These are phyloP conservation scores for Pleomassaria siparia DNA, from an alignment of 2,329 filamentous ascomycete genomes.

Conservation along the genomic window DNA sequence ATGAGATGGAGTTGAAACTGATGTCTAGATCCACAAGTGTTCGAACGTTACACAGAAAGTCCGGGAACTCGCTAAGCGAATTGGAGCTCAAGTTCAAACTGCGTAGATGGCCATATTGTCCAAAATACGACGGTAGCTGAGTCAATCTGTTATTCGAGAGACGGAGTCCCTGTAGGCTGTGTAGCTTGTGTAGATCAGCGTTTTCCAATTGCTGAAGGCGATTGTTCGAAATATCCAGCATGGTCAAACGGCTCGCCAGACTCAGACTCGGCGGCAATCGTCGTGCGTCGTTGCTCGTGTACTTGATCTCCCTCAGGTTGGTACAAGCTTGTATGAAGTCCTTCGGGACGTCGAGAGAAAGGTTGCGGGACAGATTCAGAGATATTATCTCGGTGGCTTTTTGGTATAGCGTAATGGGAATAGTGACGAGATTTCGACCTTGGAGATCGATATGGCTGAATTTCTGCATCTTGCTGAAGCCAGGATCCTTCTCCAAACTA, in stretches of 20 bases:
- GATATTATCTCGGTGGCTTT: slow-evolving; percentile 92
- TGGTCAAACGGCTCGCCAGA: slow-evolving; percentile 77
- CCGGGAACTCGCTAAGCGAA: slow-evolving; percentile 79
- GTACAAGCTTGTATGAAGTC: slow-evolving; percentile 95
- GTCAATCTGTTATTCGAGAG: slow-evolving; percentile 90
- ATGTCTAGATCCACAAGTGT: slow-evolving; percentile 90
- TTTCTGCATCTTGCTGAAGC: slow-evolving; percentile 80
- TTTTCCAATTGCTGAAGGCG: slow-evolving; percentile 83
- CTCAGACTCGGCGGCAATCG: slow-evolving; percentile 82
- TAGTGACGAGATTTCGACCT: slow-evolving; percentile 87
- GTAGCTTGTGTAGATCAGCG: slow-evolving; percentile 74
- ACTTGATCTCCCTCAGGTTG: slow-evolving; percentile 92
- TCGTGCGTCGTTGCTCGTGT: slow-evolving; percentile 88
- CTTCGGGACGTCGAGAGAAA: slow-evolving; percentile 88
- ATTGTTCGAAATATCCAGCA: slow-evolving; percentile 94
- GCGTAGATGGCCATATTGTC: slow-evolving; percentile 73
- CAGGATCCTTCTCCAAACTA: slow-evolving; percentile 73
- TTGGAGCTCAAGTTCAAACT: slow-evolving; percentile 94
- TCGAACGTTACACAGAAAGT: slow-evolving; percentile 78
- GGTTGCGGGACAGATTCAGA: slow-evolving; percentile 87
- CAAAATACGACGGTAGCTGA: slow-evolving; percentile 78
- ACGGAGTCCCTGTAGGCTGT: slow-evolving; percentile 81
- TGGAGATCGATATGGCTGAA: slow-evolving; percentile 93
- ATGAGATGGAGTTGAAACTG: slow-evolving; percentile 89
- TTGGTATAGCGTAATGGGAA: slow-evolving; percentile 90